These are phyloP conservation scores for Xanthoconium stramineum DNA, from an alignment of 768 basidiomycete genomes.

Conservation along the genomic window DNA sequence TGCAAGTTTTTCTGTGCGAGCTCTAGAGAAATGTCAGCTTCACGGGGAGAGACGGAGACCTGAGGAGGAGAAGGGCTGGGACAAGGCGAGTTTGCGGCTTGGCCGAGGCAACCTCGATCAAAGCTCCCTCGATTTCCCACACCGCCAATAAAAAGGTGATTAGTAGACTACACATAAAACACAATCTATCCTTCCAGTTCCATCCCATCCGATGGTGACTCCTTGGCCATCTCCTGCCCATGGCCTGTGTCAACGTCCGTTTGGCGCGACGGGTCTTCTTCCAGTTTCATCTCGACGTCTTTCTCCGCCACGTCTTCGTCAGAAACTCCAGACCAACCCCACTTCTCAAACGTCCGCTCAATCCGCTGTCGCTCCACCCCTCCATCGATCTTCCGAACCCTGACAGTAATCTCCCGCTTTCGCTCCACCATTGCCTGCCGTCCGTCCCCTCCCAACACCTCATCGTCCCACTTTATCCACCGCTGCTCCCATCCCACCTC, in stretches of 20 bases:
- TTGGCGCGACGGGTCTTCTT: conserved; percentile 10
- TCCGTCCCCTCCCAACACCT: conserved; percentile 27
- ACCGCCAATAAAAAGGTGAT: background rate
- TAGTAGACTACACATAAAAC: background rate
- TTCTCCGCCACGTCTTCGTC: conserved; percentile 1
- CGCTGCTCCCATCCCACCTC: conserved; percentile 42
- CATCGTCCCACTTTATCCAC: conserved; percentile 39
- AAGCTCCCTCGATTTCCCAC: conserved; percentile 16
- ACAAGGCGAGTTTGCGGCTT: background rate
- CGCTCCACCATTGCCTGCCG: conserved; percentile 40
- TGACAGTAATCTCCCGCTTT: conserved; percentile 49
- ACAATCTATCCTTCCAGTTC: conserved; percentile 11
- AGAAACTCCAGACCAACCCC: conserved; percentile 47
- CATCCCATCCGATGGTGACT: conserved; percentile 14
- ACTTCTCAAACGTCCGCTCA: conserved; percentile 64
- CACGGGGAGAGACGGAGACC: background rate
- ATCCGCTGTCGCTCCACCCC: conserved; percentile 71
- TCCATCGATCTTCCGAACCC: conserved; percentile 51
- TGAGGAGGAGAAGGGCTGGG: background rate
- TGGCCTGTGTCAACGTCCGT: conserved; percentile 3
- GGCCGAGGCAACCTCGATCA: background rate
- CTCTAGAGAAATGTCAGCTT: background rate
- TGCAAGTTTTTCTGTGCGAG: background rate
- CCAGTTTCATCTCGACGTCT: conserved; percentile 33
- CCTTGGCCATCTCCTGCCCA: conserved; percentile 3